Evolutionary conservation across 306 rosid species (phyloP).

Genomic region (Aeschynomene evenia): DNA sequence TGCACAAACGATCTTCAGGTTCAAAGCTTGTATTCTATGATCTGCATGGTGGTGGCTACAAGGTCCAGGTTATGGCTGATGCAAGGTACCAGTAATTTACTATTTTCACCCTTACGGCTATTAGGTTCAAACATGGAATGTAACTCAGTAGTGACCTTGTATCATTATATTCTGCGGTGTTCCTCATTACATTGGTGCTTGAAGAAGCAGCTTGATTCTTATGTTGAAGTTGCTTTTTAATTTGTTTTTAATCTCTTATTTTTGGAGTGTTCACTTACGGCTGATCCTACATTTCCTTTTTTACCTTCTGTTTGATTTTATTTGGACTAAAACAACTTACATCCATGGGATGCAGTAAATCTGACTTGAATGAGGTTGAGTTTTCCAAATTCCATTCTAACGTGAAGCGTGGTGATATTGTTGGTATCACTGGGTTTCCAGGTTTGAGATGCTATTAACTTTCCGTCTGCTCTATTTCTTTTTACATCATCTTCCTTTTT

Average conservation of each 20-base stretch:
- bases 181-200: constrained; percentile 12
- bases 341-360: constrained; percentile 51
- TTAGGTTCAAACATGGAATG: neutral
- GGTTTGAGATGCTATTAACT: constrained; percentile 40
- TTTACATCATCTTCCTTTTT: neutral
- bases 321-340: constrained; percentile 14
- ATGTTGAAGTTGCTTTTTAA: neutral
- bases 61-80: constrained; percentile 90
- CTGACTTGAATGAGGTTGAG: constrained; percentile 61
- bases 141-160: neutral
- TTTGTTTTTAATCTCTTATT: neutral
- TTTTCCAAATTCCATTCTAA: constrained; percentile 69
- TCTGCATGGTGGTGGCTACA: constrained; percentile 56
- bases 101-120: neutral
- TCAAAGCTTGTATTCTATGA: constrained; percentile 78
- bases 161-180: neutral
- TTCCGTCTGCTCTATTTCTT: neutral
- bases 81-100: constrained; percentile 51
- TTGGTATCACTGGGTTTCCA: constrained; percentile 87
- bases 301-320: constrained; percentile 4
- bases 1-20: constrained; percentile 66
- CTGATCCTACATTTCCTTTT: neutral
- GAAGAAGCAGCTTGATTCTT: constrained; percentile 1
- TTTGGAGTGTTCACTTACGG: neutral
- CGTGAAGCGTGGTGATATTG: constrained; percentile 85